phyloP scores from a whole-genome alignment of 139 green algal genomes.

The Prasinococcaceae sp. region DNA sequence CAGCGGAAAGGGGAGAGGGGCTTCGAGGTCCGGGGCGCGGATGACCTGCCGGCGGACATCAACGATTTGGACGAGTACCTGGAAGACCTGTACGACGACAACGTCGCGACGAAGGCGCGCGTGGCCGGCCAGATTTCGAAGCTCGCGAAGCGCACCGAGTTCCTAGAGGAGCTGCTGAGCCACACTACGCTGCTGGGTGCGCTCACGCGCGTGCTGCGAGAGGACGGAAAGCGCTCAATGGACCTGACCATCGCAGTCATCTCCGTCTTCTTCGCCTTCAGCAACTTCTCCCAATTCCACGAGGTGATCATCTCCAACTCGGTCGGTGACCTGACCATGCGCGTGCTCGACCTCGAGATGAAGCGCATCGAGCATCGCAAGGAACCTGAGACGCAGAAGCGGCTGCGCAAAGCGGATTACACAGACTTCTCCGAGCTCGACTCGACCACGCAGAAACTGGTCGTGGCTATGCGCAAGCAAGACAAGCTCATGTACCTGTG shows the following conservation, averaged over 20 bases:
- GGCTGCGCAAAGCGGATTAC: not conserved
- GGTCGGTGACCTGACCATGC: conserved; percentile 59
- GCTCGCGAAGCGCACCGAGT: conserved; percentile 10
- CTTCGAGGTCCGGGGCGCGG: not conserved
- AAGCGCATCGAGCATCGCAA: conserved; percentile 7
- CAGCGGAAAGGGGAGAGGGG: conserved; percentile 1
- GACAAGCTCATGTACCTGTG: conserved; percentile 20
- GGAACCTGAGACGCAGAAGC: not conserved
- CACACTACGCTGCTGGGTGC: conserved; percentile 53
- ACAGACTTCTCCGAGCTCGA: not conserved
- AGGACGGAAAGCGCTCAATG: conserved; percentile 58
- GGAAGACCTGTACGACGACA: conserved; percentile 57
- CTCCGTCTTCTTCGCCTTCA: conserved; percentile 56
- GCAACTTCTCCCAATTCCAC: conserved; percentile 59
- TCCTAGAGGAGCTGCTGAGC: conserved; percentile 32
- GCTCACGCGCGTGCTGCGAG: conserved; percentile 52
- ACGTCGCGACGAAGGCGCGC: conserved; percentile 29
- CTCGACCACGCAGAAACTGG: not conserved
- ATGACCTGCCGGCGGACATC: conserved; percentile 1
- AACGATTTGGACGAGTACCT: conserved; percentile 25
- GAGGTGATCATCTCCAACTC: conserved; percentile 25
- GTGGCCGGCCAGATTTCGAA: conserved; percentile 5
- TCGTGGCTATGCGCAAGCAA: conserved; percentile 7
- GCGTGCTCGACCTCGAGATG: conserved; percentile 64
- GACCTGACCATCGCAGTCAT: conserved; percentile 59